phyloP scores from a whole-genome alignment of 2,329 filamentous ascomycete species.

The Graphilbum fragrans region DNA sequence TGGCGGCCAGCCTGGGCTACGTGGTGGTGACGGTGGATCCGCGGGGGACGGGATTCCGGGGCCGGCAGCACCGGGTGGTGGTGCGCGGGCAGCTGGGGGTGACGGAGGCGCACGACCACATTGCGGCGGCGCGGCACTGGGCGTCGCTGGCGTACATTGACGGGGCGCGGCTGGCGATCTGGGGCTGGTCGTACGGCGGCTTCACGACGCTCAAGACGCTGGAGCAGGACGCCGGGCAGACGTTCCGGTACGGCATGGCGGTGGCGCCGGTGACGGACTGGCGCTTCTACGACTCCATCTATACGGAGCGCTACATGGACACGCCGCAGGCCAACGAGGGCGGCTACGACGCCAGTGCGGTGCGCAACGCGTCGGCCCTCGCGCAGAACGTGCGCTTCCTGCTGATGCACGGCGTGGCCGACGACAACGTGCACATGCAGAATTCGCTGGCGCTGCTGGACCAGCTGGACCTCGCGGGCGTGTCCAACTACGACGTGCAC shows the following conservation, averaged over 20 bases:
- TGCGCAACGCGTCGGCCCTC: slow-evolving; percentile 64
- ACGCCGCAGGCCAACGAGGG: slow-evolving; percentile 69
- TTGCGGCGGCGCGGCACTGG: slow-evolving; percentile 78
- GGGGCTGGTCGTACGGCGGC: slow-evolving; percentile 97
- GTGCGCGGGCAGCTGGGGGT: slow-evolving; percentile 75
- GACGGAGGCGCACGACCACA: slow-evolving; percentile 82
- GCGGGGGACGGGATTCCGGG: slow-evolving; percentile 82
- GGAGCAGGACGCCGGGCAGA: slow-evolving; percentile 77
- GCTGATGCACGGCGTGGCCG: slow-evolving; percentile 89
- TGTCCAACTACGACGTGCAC: slow-evolving; percentile 94
- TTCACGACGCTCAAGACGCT: slow-evolving; percentile 93
- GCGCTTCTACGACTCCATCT: slow-evolving; percentile 89
- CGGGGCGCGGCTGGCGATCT: slow-evolving; percentile 71
- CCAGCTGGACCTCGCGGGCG: slow-evolving; percentile 63
- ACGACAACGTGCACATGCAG: slow-evolving; percentile 97
- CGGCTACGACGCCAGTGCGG: slow-evolving; percentile 66
- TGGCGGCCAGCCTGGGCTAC: slow-evolving; percentile 78
- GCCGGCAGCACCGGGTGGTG: slow-evolving; percentile 69
- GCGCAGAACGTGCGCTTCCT: slow-evolving; percentile 73
- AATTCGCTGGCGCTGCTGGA: slow-evolving; percentile 84
- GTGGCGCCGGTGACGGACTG: slow-evolving; percentile 98
- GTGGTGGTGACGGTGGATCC: slow-evolving; percentile 91
- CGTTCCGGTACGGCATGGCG: slow-evolving; percentile 94
- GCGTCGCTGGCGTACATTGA: slow-evolving; percentile 75
- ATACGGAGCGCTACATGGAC: slow-evolving; percentile 96